Evolutionary conservation across 306 rosid genomes (phyloP).

Genomic region (Sicyos edulis): DNA sequence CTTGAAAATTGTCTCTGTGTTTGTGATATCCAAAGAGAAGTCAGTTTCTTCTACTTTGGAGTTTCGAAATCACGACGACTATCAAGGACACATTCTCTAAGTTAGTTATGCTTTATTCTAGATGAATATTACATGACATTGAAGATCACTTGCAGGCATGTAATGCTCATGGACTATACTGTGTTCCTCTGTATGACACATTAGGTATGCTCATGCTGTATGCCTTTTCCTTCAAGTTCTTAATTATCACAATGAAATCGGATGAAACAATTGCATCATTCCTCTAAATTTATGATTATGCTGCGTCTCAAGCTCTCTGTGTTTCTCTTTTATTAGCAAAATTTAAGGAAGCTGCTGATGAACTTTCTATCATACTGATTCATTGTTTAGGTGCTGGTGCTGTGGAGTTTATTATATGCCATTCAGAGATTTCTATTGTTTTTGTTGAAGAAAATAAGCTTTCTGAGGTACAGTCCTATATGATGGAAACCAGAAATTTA

Average conservation of each 20-base stretch:
- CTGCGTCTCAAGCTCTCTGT: not conserved
- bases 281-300: not conserved
- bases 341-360: not conserved
- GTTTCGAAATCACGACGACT: not conserved
- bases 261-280: not conserved
- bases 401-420: conserved; percentile 76
- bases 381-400: conserved; percentile 75
- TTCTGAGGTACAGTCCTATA: conserved; percentile 52
- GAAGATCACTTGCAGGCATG: conserved; percentile 67
- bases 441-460: conserved; percentile 84
- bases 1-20: not conserved
- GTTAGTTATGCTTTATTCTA: not conserved
- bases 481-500: conserved; percentile 3
- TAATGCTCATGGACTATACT: conserved; percentile 90
- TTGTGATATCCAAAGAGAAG: not conserved
- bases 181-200: conserved; percentile 93
- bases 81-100: not conserved
- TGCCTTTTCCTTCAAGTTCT: conserved; percentile 23
- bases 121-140: not conserved
- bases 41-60: conserved; percentile 3
- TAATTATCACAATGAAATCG: conserved; percentile 1
- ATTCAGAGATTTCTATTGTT: conserved; percentile 71
- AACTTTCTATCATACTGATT: not conserved
- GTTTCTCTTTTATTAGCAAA: not conserved
- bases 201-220: conserved; percentile 77